Evolutionary conservation across 768 basidiomycete genomes (phyloP).

Genomic region (Mycena indigotica): DNA sequence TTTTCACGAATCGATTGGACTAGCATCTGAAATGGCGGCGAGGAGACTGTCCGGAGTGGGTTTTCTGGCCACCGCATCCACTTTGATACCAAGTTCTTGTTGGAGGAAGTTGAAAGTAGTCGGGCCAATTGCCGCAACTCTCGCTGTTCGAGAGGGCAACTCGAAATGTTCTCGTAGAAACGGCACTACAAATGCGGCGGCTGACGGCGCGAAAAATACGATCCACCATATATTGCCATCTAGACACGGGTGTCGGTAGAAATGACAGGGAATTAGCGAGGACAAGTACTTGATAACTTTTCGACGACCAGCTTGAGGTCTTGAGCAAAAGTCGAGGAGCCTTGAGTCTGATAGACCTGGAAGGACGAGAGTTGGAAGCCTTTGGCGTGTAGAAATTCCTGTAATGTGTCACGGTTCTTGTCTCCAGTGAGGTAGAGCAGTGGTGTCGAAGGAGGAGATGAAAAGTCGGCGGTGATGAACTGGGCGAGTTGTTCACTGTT

Average conservation of each 20-base stretch:
- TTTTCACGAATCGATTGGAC: neutral
- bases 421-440: conserved; percentile 84
- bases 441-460: conserved; percentile 24
- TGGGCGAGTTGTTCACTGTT: conserved; percentile 67
- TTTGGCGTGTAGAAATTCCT: conserved; percentile 47
- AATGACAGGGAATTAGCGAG: neutral
- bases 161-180: conserved; percentile 47
- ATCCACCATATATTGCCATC: conserved; percentile 58
- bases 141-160: conserved; percentile 34
- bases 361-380: conserved; percentile 50
- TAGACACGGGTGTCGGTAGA: conserved; percentile 15
- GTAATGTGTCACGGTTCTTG: conserved; percentile 77
- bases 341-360: conserved; percentile 72
- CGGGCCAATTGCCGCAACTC: conserved; percentile 67
- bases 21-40: conserved; percentile 26
- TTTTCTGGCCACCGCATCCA: conserved; percentile 56
- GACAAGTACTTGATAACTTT: conserved; percentile 25
- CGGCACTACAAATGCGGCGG: conserved; percentile 59
- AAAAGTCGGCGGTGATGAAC: conserved; percentile 54
- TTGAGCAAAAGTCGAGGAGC: conserved; percentile 51
- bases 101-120: conserved; percentile 59
- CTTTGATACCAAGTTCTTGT: conserved; percentile 46
- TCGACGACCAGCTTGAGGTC: conserved; percentile 42
- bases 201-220: conserved; percentile 76
- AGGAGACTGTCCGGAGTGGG: conserved; percentile 60